Conservation (phyloP, 1,284 basidiomycete genomes). For the Uromyces viciae-fabae region DNA sequence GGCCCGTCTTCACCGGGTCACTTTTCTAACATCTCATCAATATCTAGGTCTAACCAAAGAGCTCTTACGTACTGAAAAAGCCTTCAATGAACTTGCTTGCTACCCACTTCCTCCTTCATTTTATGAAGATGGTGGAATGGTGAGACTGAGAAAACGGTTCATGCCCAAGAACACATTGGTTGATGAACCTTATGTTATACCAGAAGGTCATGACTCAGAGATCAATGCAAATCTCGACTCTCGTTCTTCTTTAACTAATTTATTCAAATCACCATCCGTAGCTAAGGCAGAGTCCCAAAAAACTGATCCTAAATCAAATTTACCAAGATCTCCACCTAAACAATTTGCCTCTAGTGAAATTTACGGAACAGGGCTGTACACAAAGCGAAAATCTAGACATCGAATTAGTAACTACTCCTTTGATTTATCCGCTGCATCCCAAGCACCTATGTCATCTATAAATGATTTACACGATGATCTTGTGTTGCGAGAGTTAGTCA, state of each 20-base stretch:
- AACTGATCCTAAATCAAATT: constrained; percentile 27
- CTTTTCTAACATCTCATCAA: constrained; percentile 88
- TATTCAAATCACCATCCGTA: constrained; percentile 30
- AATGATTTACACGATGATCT: constrained; percentile 62
- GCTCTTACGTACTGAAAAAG: constrained; percentile 90
- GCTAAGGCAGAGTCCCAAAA: constrained; percentile 17
- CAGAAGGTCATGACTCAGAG: constrained; percentile 57
- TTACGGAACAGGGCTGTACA: constrained; percentile 49
- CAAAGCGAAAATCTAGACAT: constrained; percentile 54
- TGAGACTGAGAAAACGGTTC: constrained; percentile 78
- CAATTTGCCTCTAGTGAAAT: constrained; percentile 43
- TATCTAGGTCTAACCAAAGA: constrained; percentile 94
- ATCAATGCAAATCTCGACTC: not conserved
- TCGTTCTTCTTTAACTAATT: constrained; percentile 21
- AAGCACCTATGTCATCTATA: not conserved
- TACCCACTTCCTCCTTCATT: constrained; percentile 86
- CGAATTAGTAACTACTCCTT: not conserved
- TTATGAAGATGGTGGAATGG: constrained; percentile 88
- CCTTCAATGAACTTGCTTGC: constrained; percentile 92
- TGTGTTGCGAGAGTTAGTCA: constrained; percentile 86
- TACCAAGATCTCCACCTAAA: constrained; percentile 20
- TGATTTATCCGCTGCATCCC: constrained; percentile 9
- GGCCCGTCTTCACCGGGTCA: constrained; percentile 91
- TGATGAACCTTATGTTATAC: constrained; percentile 46
- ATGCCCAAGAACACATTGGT: constrained; percentile 51